phyloP scores from a whole-genome alignment of 331 rosid species.

The Pyracantha coccinea region DNA sequence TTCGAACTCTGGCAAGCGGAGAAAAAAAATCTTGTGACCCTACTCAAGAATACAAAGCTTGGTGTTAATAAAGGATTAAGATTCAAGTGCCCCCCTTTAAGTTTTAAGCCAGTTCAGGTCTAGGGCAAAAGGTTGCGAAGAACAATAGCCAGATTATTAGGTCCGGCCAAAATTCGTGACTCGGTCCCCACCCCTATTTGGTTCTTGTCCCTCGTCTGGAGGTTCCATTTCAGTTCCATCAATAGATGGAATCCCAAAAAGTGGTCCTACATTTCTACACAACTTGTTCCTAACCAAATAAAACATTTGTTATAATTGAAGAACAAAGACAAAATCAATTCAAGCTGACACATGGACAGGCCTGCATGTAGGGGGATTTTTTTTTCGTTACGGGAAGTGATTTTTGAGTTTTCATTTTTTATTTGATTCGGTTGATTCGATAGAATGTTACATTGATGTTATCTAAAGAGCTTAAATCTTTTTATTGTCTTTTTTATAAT shows the following conservation, averaged over 20 bases:
- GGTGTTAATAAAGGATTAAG: neutral
- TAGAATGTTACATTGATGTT: no score
- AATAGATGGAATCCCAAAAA: slow-evolving; percentile 15
- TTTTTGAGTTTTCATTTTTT: no score
- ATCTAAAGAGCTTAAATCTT: no score
- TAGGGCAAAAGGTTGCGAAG: no score
- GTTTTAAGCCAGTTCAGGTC: neutral
- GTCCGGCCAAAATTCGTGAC: neutral
- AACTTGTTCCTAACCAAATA: slow-evolving; percentile 2
- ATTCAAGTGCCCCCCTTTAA: neutral
- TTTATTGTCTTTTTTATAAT: neutral
- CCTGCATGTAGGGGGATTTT: neutral
- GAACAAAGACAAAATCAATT: neutral
- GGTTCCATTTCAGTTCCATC: slow-evolving; percentile 7
- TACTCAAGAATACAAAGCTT: no score
- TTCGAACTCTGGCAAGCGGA: neutral
- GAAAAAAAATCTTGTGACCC: neutral
- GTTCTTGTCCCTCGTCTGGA: neutral
- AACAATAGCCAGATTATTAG: no score
- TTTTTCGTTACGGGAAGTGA: neutral
- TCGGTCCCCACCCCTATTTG: neutral
- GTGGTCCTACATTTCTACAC: slow-evolving; percentile 9
- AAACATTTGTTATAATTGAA: neutral
- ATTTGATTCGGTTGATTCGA: no score
- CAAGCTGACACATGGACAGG: neutral